phyloP scores from a whole-genome alignment of 495 filamentous ascomycete genomes.

The Aspergillus hancockii region DNA sequence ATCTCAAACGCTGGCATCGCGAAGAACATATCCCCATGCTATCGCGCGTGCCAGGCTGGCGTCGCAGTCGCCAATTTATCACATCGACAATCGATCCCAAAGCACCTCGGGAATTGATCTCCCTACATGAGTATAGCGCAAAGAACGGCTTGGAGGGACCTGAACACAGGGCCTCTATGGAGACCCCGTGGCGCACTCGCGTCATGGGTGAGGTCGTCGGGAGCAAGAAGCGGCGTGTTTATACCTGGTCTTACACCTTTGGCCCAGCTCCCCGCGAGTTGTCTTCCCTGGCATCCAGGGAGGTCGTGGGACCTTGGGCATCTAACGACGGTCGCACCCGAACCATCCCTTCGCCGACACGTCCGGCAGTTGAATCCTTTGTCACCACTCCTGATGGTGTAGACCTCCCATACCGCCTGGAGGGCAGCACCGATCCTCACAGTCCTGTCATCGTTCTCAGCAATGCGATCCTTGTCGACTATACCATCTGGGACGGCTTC shows the following conservation, averaged over 20 bases:
- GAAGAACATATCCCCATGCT: constrained; percentile 74
- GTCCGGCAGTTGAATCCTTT: constrained; percentile 61
- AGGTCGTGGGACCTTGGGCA: constrained; percentile 42
- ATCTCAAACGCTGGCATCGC: constrained; percentile 65
- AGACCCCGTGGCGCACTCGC: constrained; percentile 56
- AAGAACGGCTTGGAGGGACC: constrained; percentile 63
- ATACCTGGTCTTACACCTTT: constrained; percentile 76
- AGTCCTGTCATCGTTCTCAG: constrained; percentile 70
- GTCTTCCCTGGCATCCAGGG: constrained; percentile 38
- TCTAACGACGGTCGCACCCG: constrained; percentile 56
- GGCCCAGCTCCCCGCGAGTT: constrained; percentile 72
- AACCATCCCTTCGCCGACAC: constrained; percentile 52
- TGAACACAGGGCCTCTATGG: constrained; percentile 61
- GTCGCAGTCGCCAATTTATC: constrained; percentile 64
- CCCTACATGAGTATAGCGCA: constrained; percentile 70
- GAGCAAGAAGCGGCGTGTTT: constrained; percentile 56
- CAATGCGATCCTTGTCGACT: constrained; percentile 73
- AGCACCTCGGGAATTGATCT: constrained; percentile 56
- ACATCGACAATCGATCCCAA: constrained; percentile 55
- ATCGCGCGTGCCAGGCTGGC: constrained; percentile 73
- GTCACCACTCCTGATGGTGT: constrained; percentile 68
- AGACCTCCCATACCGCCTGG: constrained; percentile 68
- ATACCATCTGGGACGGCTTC: constrained; percentile 77
- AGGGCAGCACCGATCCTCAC: constrained; percentile 63
- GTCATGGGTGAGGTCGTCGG: constrained; percentile 57